phyloP scores from a whole-genome alignment of 2,329 filamentous ascomycete species.

The Fusarium equiseti region DNA sequence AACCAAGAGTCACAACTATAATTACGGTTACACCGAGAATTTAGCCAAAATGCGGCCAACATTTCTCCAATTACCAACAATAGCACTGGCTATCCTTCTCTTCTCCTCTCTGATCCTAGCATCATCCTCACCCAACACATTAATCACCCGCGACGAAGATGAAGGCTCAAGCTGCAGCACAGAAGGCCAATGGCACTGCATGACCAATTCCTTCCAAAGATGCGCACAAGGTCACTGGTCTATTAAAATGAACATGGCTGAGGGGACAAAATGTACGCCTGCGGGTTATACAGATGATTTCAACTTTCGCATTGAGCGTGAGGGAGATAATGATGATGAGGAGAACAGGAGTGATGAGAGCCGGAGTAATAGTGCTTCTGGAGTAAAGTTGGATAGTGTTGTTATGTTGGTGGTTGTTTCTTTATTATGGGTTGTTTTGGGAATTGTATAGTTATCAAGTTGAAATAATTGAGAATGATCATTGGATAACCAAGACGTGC shows the following conservation, averaged over 20 bases:
- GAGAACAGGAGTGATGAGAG: constrained; percentile 6
- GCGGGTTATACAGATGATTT: constrained; percentile 54
- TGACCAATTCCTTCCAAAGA: constrained; percentile 62
- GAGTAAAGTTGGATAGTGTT: constrained; percentile 2
- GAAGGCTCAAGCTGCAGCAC: constrained; percentile 56
- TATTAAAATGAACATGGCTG: constrained; percentile 55
- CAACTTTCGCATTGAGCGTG: constrained; percentile 54
- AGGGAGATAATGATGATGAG: constrained; percentile 20
- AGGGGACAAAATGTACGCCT: constrained; percentile 61
- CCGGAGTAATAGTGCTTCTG: constrained; percentile 14
- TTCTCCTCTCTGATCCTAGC: constrained; percentile 27
- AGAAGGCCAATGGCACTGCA: constrained; percentile 69
- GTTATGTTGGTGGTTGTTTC: not conserved
- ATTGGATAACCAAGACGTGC: not conserved
- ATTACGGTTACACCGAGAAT: not conserved
- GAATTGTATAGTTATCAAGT: not conserved
- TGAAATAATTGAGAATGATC: not conserved
- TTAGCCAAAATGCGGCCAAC: constrained; percentile 24
- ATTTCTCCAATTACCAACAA: constrained; percentile 7
- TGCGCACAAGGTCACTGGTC: constrained; percentile 64
- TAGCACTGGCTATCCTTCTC: constrained; percentile 14
- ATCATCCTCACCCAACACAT: not conserved
- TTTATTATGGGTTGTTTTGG: constrained; percentile 18
- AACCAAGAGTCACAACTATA: not conserved
- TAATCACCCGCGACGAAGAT: constrained; percentile 45